These are phyloP conservation scores for Ogataea saltuana DNA, from an alignment of 805 yeast genomes.

Conservation along the genomic window DNA sequence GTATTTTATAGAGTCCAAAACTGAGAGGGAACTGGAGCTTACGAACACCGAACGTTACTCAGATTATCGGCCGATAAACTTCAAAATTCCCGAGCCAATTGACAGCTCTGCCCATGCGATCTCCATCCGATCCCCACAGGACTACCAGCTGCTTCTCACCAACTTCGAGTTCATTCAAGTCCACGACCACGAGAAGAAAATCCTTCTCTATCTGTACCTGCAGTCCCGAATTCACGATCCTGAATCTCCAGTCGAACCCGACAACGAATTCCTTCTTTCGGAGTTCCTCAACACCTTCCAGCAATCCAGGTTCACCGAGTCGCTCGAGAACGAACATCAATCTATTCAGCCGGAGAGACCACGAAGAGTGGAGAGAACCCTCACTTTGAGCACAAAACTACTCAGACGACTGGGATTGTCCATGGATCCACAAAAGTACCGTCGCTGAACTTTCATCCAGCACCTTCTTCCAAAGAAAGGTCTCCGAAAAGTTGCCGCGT, in stretches of 20 bases:
- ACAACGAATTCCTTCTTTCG: slow-evolving; percentile 7
- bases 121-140: slow-evolving; percentile 9
- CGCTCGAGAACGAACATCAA: background rate
- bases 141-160: slow-evolving; percentile 15
- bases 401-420: slow-evolving; percentile 8
- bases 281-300: slow-evolving; percentile 16
- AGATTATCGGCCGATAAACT: background rate
- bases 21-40: background rate
- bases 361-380: slow-evolving; percentile 12
- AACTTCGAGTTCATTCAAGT: slow-evolving; percentile 17
- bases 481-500: slow-evolving; percentile 26
- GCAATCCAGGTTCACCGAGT: slow-evolving; percentile 16
- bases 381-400: slow-evolving; percentile 8
- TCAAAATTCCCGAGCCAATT: no score
- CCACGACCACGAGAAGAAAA: slow-evolving; percentile 8
- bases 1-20: slow-evolving; percentile 6
- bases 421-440: no score
- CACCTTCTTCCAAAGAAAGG: slow-evolving; percentile 14
- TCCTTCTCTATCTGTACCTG: slow-evolving; percentile 22
- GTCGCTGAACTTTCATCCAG: no score
- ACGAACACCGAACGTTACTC: background rate
- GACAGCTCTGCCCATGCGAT: no score
- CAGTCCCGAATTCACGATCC: slow-evolving; percentile 17
- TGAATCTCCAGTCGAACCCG: slow-evolving; percentile 2
- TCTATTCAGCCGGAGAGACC: slow-evolving; percentile 1